Conservation (phyloP, 2,329 filamentous ascomycete species). For the Lasiodiplodia citricola region DNA sequence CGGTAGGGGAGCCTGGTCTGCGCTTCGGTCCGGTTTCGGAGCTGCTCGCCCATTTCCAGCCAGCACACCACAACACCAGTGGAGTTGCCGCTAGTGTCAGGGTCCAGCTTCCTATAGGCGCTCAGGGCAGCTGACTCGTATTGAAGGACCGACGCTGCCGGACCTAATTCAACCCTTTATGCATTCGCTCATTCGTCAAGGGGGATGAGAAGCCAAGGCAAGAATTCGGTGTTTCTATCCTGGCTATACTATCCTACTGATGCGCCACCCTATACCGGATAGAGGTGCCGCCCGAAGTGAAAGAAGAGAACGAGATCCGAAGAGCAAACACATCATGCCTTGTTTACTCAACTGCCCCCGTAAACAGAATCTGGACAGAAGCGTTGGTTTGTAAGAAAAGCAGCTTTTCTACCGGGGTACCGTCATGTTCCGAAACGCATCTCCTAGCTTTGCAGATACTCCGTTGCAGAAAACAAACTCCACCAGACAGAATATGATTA, state of each 20-base stretch:
- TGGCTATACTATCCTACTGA: conserved; percentile 21
- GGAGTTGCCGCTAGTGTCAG: not conserved
- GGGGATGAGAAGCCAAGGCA: conserved; percentile 5
- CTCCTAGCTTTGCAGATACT: not conserved
- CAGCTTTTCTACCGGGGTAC: conserved; percentile 22
- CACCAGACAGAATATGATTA: conserved; percentile 4
- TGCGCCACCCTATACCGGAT: conserved; percentile 19
- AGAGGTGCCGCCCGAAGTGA: conserved; percentile 13
- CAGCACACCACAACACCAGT: not conserved
- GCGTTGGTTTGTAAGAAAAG: not conserved
- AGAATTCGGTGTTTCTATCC: conserved; percentile 22
- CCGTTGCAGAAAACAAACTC: conserved; percentile 9
- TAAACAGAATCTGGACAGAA: not conserved
- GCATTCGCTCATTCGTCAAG: not conserved
- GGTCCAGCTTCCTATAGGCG: not conserved
- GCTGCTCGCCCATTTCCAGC: not conserved
- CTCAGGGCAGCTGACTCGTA: not conserved
- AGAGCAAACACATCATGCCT: conserved; percentile 3
- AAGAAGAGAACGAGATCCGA: not conserved
- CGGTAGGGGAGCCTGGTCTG: not conserved
- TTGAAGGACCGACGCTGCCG: not conserved
- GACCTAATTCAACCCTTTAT: not conserved
- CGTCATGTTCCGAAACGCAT: conserved; percentile 22
- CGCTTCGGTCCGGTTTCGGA: conserved; percentile 25
- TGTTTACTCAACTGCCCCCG: not conserved